Percentiles rank a stretch among this genome's conserved stretches.
Conservation (phyloP, 2,329 filamentous ascomycete species). For the Phialophora expanda region DNA sequence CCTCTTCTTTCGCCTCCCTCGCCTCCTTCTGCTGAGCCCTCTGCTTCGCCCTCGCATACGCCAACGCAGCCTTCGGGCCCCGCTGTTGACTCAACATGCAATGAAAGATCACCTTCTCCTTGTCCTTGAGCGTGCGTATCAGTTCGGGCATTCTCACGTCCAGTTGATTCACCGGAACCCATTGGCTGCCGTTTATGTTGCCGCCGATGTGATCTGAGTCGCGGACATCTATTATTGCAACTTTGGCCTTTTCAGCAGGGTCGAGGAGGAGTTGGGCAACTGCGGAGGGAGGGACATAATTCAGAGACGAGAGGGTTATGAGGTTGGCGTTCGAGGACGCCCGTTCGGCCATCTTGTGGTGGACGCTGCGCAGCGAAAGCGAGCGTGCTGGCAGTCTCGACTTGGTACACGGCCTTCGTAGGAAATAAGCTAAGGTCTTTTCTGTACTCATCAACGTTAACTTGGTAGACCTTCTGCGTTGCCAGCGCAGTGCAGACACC, state of each 20-base stretch:
- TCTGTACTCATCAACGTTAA: neutral
- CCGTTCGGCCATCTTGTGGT: conserved; percentile 10
- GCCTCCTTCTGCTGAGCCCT: conserved; percentile 40
- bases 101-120: conserved; percentile 89
- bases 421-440: neutral
- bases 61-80: conserved; percentile 80
- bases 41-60: conserved; percentile 62
- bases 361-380: neutral
- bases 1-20: conserved; percentile 28
- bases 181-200: conserved; percentile 77
- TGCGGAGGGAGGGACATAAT: conserved; percentile 70
- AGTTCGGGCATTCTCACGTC: conserved; percentile 81
- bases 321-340: conserved; percentile 45
- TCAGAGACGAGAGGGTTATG: conserved; percentile 66
- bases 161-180: conserved; percentile 75
- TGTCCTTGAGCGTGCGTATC: conserved; percentile 75
- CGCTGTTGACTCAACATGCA: conserved; percentile 90
- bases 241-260: conserved; percentile 51
- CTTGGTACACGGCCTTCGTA: neutral
- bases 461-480: neutral
- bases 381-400: neutral
- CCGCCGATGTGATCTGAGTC: conserved; percentile 90
- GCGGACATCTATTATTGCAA: conserved; percentile 86
- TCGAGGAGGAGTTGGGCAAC: conserved; percentile 69
- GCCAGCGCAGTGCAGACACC: neutral